Evolutionary conservation across 2,329 filamentous ascomycete genomes (phyloP), one percentile per base, ranked within the genome.

Genomic region (Pyrenophora tritici-repentis): DNA sequence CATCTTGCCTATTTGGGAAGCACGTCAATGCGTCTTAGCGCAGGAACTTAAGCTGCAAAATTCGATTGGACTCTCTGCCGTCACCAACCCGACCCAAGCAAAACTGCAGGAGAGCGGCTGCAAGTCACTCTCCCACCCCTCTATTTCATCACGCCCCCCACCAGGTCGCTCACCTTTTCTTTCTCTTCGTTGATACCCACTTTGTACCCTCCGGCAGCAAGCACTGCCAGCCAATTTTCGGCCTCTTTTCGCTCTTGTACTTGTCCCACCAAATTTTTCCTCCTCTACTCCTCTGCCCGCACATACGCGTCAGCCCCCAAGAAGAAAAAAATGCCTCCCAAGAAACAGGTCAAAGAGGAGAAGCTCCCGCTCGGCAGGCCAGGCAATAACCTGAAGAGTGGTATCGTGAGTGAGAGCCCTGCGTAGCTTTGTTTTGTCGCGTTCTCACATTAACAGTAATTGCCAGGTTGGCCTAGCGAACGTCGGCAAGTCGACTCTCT

Each of bases 401-500:
- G 94, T 81, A 99, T 99, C 79, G 84, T 87, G 84, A 86, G 94
- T 95, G 83, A 78, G 85, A 76, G 74, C 67, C 75, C 73, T 64
- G 55, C 61, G 47, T 50, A 26, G 59, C 62, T 60, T 40, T 71
- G 55, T 53, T 53, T 61, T 56, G 61, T 53, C 65, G 62, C 61
- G 65, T 71, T 67, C 66, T 73, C 56, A 67, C 66, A 66, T 77
- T 77, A 73, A 78, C 73, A 74, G 67, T 73, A 63, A 64, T 67
- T 68, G 71, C 56, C 75, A 96, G 91, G 91, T 99, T 78, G 94
- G 94, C 79, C 87, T 99, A 71, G 94, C 94, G 77, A 99, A 99
- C 78, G 95, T 99, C 68, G 94, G 94, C 78, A 99, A 99, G 82
- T 99, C 94, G 63, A 99, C 95, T 29, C 86, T 99, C 70, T 99